A percentile compares a stretch with the other conserved stretches of the same genome.
These are phyloP conservation scores for Carex pumila DNA, from an alignment of 176 grass and related monocot genomes.

Conservation along the genomic window DNA sequence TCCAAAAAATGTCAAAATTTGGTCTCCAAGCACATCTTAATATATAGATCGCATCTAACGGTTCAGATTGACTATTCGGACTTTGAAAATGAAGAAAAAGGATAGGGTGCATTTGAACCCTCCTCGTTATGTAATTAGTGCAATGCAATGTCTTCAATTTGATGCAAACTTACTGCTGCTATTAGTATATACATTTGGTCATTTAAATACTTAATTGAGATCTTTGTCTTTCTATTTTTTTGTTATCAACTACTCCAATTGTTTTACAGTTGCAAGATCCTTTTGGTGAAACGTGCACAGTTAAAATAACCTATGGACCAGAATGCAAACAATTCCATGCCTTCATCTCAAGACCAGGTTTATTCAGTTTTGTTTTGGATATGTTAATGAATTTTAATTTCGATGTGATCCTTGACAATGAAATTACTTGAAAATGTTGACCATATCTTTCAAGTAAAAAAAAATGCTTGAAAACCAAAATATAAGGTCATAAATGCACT, in stretches of 20 bases:
- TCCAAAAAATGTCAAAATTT: too few species aligned
- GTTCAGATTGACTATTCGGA: too few species aligned
- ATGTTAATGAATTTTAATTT: background rate
- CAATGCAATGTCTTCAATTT: background rate
- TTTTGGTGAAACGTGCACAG: background rate
- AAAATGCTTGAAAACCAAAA: background rate
- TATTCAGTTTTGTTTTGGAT: conserved; percentile 12
- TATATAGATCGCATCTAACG: too few species aligned
- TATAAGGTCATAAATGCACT: background rate
- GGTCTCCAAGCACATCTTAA: too few species aligned
- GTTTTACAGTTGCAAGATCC: conserved; percentile 5
- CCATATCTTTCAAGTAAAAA: background rate
- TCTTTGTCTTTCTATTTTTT: background rate
- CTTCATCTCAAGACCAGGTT: conserved; percentile 73
- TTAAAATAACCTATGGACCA: conserved; percentile 50
- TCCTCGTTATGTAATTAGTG: background rate
- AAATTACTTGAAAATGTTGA: background rate
- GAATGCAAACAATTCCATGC: conserved; percentile 47
- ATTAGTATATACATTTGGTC: background rate
- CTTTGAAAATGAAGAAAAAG: too few species aligned
- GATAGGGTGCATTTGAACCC: too few species aligned
- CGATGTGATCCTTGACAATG: background rate
- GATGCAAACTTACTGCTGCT: background rate
- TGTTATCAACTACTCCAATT: background rate
- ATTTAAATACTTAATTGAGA: background rate